Base-by-base conservation (phyloP, 192 early-diverging fungal species). In the Entomortierella lignicola region DNA sequence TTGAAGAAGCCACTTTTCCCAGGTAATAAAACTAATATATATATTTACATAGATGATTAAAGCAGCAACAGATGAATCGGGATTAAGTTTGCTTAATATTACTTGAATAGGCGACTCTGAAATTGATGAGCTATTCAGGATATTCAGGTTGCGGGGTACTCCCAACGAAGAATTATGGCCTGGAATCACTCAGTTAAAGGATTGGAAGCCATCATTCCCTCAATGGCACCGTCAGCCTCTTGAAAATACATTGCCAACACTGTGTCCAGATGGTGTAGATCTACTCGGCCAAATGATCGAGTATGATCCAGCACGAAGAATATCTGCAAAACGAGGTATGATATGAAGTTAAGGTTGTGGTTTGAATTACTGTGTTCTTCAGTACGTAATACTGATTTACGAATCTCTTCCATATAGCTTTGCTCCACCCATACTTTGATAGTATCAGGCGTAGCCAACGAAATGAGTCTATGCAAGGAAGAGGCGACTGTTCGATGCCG, bases 1-100 rank as follows among this genome's bases (percentile, higher is more conserved):
- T 79, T 83, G 39, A 85, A 91, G 42, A 80, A 80, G 20, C 94
- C 98, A 2, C 77, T 98, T 44, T 98, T 99, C 62, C 94, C 97
- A 34, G 96, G 94, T 84, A 89, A 31, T 11, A n/a, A n/a, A n/a
- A n/a, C n/a, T n/a, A n/a, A n/a, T n/a, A n/a, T n/a, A n/a, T n/a
- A n/a, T n/a, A n/a, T n/a, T n/a, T n/a, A n/a, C n/a, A n/a, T n/a
- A n/a, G n/a, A n/a, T n/a, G 4, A 10, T 29, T 29, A 15, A 50
- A 8, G 21, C 15, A 15, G 21, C 15, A 50, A 37, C 34, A 10
- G 34, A 10, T 10, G 34, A 10, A 37, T 37, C n/a, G 10, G 34
- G 5, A 37, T 37, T 37, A 37, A 37, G 5, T 7, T 37, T 37
- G 34, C 4, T 37, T 10, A 37, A 37, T 37, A 37, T 7, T 10